These are phyloP conservation scores for Chlamydomonas sphaeroides DNA, from an alignment of 139 green algal species.

Conservation along the genomic window DNA sequence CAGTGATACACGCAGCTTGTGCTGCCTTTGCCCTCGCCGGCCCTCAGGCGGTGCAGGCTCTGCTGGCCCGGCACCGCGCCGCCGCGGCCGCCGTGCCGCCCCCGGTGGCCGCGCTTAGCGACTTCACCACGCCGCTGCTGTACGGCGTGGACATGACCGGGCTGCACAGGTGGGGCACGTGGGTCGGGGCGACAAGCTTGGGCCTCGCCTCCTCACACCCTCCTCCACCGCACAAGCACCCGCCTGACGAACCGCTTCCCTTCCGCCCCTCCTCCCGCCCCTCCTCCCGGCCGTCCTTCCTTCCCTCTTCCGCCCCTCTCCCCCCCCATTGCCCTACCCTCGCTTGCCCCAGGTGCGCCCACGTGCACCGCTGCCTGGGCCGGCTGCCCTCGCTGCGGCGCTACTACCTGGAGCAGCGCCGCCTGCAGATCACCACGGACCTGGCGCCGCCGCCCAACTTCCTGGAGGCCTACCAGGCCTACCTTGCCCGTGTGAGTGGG, in stretches of 20 bases:
- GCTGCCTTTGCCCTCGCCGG: too few species aligned
- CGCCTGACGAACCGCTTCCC: too few species aligned
- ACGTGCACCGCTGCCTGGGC: slow-evolving; percentile 34
- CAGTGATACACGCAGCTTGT: too few species aligned
- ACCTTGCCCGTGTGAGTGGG: slow-evolving; percentile 65
- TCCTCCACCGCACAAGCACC: too few species aligned
- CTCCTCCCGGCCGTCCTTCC: too few species aligned
- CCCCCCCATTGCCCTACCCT: not conserved
- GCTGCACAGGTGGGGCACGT: slow-evolving; percentile 46
- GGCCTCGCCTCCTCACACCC: too few species aligned
- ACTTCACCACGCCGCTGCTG: slow-evolving; percentile 45
- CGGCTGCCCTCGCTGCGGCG: slow-evolving; percentile 16
- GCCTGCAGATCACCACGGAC: slow-evolving; percentile 64
- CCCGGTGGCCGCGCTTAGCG: not conserved
- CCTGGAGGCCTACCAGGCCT: slow-evolving; percentile 67
- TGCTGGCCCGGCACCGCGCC: slow-evolving; percentile 25
- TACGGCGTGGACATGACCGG: slow-evolving; percentile 69
- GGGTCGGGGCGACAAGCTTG: too few species aligned
- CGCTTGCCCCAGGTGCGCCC: not conserved
- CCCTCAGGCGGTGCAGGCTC: slow-evolving; percentile 7
- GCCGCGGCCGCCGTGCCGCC: not conserved
- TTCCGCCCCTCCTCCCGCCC: too few species aligned
- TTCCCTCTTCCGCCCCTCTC: not conserved
- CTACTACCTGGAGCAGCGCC: slow-evolving; percentile 60
- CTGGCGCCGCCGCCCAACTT: slow-evolving; percentile 66